phyloP scores from a whole-genome alignment of 768 basidiomycete genomes.

The Xanthoconium purpureum region DNA sequence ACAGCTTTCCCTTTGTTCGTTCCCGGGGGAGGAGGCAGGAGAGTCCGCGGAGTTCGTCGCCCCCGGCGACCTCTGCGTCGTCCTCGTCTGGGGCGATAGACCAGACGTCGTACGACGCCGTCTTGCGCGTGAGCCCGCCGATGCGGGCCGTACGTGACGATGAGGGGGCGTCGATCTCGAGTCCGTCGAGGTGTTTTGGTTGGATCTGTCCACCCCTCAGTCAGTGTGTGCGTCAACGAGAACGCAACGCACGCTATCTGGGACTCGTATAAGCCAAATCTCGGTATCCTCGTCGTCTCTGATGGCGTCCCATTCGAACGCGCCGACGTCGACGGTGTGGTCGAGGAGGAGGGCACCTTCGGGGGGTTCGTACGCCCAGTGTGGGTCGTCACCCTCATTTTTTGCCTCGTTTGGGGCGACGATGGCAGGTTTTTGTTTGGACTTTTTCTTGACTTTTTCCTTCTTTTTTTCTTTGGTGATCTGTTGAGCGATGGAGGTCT shows the following conservation, averaged over 20 bases:
- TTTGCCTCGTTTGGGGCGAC: conserved; percentile 28
- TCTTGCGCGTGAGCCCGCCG: conserved; percentile 53
- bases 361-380: conserved; percentile 64
- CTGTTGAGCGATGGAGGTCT: conserved; percentile 4
- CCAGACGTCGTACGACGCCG: conserved; percentile 63
- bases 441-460: conserved; percentile 11
- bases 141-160: conserved; percentile 39
- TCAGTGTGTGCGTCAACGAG: too few relatives aligned
- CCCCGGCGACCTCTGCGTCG: conserved; percentile 47
- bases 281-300: conserved; percentile 56
- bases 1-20: conserved; percentile 57
- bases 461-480: conserved; percentile 10
- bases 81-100: conserved; percentile 41
- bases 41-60: conserved; percentile 61
- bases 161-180: conserved; percentile 46
- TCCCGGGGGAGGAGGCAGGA: conserved; percentile 65
- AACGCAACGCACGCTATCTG: conserved; percentile 47
- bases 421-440: not conserved
- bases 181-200: conserved; percentile 55
- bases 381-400: conserved; percentile 52
- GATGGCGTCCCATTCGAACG: conserved; percentile 69
- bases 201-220: conserved; percentile 42
- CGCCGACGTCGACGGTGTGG: conserved; percentile 40
- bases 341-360: conserved; percentile 48
- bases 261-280: conserved; percentile 68